Conservation (phyloP, 257 asterid genomes). For the Nicotiana noctiflora region DNA sequence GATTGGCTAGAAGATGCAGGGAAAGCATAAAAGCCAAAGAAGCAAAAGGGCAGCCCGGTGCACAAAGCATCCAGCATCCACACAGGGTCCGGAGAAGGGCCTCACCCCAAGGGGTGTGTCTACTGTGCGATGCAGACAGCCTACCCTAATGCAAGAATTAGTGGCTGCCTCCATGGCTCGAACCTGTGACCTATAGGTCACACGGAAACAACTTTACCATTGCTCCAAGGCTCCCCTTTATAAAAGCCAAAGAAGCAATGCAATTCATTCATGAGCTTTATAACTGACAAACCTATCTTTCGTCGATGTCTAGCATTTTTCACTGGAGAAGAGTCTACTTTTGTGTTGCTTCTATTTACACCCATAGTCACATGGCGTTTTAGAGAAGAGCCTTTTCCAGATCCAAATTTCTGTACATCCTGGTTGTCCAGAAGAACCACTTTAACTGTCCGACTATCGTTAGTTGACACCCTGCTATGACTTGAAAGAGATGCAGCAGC, state of each 20-base stretch:
- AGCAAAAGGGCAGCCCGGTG: not conserved
- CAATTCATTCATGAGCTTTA: constrained; percentile 11
- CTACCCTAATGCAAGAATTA: no score
- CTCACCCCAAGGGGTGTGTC: no score
- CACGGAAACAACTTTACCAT: no score
- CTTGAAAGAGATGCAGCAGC: constrained; percentile 37
- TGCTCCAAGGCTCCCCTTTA: not conserved
- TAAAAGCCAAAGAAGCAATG: not conserved
- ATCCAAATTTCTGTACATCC: constrained; percentile 57
- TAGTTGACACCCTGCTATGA: constrained; percentile 48
- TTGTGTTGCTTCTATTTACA: constrained; percentile 45
- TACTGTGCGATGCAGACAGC: no score
- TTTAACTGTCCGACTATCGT: constrained; percentile 56
- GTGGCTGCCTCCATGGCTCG: no score
- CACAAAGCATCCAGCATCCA: no score
- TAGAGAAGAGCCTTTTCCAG: constrained; percentile 66
- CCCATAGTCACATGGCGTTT: constrained; percentile 61
- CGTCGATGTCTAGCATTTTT: constrained; percentile 59
- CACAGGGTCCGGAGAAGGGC: no score
- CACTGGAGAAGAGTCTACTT: constrained; percentile 45
- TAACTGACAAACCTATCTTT: constrained; percentile 47
- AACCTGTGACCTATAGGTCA: no score
- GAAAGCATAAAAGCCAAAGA: not conserved
- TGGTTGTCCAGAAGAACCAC: constrained; percentile 73
- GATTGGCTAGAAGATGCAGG: not conserved